Conservation (phyloP, 257 asterid genomes). For the Solanum corneliomulleri region DNA sequence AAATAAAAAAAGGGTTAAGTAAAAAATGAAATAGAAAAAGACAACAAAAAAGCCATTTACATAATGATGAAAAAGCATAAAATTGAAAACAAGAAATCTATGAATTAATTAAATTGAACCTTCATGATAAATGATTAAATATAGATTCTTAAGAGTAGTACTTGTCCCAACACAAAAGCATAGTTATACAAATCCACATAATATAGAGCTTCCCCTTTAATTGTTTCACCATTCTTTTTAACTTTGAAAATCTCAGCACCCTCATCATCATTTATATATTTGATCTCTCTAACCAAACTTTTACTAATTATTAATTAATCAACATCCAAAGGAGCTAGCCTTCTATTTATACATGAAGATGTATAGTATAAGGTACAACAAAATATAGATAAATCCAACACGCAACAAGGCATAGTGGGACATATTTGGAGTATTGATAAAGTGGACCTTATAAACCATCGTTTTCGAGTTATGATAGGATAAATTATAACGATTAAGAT, state of each 20-base stretch:
- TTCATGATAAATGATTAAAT: background rate
- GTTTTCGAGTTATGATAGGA: background rate
- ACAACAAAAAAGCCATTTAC: background rate
- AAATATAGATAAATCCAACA: background rate
- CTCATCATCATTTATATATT: slow-evolving; percentile 3
- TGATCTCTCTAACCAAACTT: background rate
- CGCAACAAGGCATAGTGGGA: background rate
- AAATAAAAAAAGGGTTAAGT: background rate
- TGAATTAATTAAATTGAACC: background rate
- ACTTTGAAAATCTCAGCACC: slow-evolving; percentile 3
- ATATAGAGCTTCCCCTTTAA: slow-evolving; percentile 24
- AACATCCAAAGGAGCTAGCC: background rate
- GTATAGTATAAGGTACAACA: background rate
- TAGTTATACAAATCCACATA: slow-evolving; percentile 22
- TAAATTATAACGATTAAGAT: too few species aligned
- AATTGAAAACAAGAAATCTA: background rate
- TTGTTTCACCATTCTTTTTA: slow-evolving; percentile 20
- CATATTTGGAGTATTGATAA: background rate
- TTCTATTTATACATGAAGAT: background rate
- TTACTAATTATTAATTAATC: background rate
- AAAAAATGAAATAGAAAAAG: background rate
- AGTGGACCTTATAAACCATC: background rate
- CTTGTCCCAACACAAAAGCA: slow-evolving; percentile 21
- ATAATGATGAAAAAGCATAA: background rate
- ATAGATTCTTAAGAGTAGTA: slow-evolving; percentile 5